Percentiles rank a stretch among this genome's conserved stretches.
Evolutionary conservation across 1,284 basidiomycete species (phyloP).

Genomic region (Schizophyllum amplum): DNA sequence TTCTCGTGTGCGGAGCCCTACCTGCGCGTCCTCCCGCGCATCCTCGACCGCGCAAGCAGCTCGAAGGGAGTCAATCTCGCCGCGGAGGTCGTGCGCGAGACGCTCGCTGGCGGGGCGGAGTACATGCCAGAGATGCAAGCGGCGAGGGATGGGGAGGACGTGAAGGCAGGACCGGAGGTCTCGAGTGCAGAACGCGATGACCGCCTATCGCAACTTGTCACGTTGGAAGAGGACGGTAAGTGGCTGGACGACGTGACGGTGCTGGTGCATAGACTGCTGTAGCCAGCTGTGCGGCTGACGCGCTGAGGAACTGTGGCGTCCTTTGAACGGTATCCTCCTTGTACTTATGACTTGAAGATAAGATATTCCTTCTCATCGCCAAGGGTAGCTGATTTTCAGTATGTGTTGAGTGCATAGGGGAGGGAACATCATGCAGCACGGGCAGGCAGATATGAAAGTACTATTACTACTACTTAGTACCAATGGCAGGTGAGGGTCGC

Average conservation of each 20-base stretch:
- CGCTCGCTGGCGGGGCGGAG: conserved; percentile 5
- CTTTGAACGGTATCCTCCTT: too few species aligned
- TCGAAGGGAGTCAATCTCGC: not conserved
- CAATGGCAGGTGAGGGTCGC: too few species aligned
- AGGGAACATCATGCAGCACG: too few species aligned
- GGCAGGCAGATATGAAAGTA: too few species aligned
- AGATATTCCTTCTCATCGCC: too few species aligned
- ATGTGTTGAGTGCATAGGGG: too few species aligned
- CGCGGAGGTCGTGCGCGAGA: conserved; percentile 4
- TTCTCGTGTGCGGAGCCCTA: not conserved
- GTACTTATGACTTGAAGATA: not conserved
- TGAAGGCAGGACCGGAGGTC: conserved; percentile 46
- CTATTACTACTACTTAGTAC: too few species aligned
- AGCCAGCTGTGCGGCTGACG: not conserved
- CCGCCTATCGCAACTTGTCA: conserved; percentile 47
- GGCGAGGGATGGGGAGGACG: conserved; percentile 23
- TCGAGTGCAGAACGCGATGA: conserved; percentile 34
- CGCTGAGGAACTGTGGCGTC: too few species aligned
- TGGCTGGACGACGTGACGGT: conserved; percentile 72
- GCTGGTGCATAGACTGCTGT: conserved; percentile 15
- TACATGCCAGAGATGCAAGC: conserved; percentile 9
- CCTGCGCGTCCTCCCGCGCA: not conserved
- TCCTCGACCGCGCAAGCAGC: not conserved
- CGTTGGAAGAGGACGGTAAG: conserved; percentile 51
- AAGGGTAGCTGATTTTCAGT: too few species aligned